Evolutionary conservation across 2,329 filamentous ascomycete species (phyloP), one percentile per base, ranked within the genome.

Genomic region (Penicillium nordicum): DNA sequence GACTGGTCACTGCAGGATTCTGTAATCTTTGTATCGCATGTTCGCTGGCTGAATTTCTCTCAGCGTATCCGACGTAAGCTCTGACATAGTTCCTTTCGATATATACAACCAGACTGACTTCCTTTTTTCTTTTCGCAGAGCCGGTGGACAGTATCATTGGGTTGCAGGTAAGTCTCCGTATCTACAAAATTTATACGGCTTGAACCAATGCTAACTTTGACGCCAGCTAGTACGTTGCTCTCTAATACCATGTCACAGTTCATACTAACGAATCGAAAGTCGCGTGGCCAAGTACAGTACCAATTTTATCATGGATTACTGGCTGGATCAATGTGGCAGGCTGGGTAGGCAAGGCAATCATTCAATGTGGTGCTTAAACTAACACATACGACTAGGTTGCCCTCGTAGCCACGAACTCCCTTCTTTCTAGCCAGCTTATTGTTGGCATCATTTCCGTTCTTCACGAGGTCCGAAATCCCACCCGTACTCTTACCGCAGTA

Each of bases 1-100:
- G 73, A 44, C 72, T 88, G 14, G 69, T 83, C 6, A 80, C 82
- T n/a, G 82, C 83, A 14, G 84, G 86, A 25, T 63, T 89, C 45
- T 89, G 87, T 75, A 90, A 90, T 64, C 67, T 90, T 12, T 88
- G 84, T 61, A 79, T 90, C 23, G 85, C 88, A 4, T 81, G 84
- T 8, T 88, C 85, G 5, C 76, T 90, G 38, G 87, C 87, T 34
- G 88, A 90, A 67, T 90, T 88, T 64, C 75, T 88, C 3, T 86
- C 84, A 0, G 84, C 85, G 0, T 88, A 85, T 69, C 80, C 76
- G 18, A 84, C 76, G 69, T 72, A 58, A 52, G 69, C 21, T 63
- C 16, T 9, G n/a, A 10, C 12, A n/a, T 25, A 2, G 7, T 1
- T 12, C 12, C 6, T 21, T 10, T 40, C 14, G 5, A 12, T 18